Evolutionary conservation across 2,329 filamentous ascomycete species (phyloP).

Genomic region (Stemphylium vesicarium): DNA sequence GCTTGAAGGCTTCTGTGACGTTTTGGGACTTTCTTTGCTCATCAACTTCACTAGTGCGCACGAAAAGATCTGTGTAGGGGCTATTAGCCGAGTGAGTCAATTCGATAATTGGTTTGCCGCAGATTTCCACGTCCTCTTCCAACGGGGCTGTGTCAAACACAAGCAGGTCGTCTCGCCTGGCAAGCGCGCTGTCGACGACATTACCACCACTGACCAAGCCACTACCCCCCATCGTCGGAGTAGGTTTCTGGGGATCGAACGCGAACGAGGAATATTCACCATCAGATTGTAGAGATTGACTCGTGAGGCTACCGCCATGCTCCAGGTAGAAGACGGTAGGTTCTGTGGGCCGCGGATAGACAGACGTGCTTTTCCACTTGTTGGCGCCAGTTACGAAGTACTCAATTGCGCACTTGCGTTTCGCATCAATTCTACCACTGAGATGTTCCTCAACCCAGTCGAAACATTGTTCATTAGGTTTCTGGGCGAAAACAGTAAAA

Average conservation of each 20-base stretch:
- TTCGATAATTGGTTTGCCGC: background rate
- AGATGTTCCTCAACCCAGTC: background rate
- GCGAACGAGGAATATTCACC: conserved; percentile 8
- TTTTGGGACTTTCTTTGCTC: conserved; percentile 15
- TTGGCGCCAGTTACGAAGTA: conserved; percentile 25
- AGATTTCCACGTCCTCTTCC: background rate
- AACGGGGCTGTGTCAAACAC: conserved; percentile 13
- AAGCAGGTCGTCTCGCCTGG: conserved; percentile 13
- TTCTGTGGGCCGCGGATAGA: conserved; percentile 6
- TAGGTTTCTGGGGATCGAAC: conserved; percentile 19
- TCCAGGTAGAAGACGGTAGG: background rate
- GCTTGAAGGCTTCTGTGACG: conserved; percentile 16
- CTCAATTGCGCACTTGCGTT: background rate
- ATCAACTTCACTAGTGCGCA: conserved; percentile 23
- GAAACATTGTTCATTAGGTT: background rate
- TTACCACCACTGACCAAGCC: conserved; percentile 9
- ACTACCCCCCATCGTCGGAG: conserved; percentile 22
- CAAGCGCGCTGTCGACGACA: conserved; percentile 17
- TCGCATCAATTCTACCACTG: background rate
- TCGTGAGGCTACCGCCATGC: background rate
- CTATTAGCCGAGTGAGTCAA: conserved; percentile 14
- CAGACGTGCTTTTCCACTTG: conserved; percentile 13
- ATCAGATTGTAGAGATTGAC: background rate
- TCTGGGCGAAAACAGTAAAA: background rate
- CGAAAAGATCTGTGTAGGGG: conserved; percentile 18